Conservation (phyloP, 768 basidiomycete genomes). For the Cubamyces lactineus region DNA sequence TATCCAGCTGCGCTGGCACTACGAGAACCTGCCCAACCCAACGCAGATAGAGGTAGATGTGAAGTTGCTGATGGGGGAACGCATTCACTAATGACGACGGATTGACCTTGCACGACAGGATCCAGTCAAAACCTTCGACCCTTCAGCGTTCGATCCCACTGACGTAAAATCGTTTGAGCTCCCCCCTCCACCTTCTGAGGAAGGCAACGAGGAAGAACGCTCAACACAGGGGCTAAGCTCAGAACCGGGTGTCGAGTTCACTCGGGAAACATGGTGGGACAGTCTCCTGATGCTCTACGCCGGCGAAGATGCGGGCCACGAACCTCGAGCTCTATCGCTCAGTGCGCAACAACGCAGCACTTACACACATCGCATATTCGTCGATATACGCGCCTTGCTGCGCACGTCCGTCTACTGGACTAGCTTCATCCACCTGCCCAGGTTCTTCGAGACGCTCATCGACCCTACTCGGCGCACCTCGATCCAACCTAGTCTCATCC, state of each 20-base stretch:
- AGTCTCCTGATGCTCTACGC: slow-evolving; percentile 59
- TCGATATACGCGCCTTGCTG: slow-evolving; percentile 67
- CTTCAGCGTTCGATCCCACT: neutral
- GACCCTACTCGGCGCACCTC: slow-evolving; percentile 52
- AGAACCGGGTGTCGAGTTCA: slow-evolving; percentile 66
- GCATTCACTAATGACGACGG: too few relatives aligned
- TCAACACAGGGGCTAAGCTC: slow-evolving; percentile 19
- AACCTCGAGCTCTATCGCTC: neutral
- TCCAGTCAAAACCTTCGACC: neutral
- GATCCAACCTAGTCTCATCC: slow-evolving; percentile 69
- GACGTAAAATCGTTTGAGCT: neutral
- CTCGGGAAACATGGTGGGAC: slow-evolving; percentile 81
- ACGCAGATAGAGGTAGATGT: too few relatives aligned
- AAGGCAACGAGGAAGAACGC: neutral
- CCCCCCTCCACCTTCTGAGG: neutral
- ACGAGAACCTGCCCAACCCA: too few relatives aligned
- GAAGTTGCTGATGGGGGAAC: too few relatives aligned
- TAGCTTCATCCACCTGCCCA: slow-evolving; percentile 71
- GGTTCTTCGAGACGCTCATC: slow-evolving; percentile 60
- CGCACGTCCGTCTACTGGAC: slow-evolving; percentile 68
- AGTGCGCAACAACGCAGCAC: slow-evolving; percentile 43
- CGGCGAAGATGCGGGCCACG: neutral
- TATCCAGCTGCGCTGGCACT: too few relatives aligned
- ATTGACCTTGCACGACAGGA: too few relatives aligned
- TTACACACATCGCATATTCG: slow-evolving; percentile 47